Conservation (phyloP, 148 eudicot genomes). For the Persicaria tinctoria region DNA sequence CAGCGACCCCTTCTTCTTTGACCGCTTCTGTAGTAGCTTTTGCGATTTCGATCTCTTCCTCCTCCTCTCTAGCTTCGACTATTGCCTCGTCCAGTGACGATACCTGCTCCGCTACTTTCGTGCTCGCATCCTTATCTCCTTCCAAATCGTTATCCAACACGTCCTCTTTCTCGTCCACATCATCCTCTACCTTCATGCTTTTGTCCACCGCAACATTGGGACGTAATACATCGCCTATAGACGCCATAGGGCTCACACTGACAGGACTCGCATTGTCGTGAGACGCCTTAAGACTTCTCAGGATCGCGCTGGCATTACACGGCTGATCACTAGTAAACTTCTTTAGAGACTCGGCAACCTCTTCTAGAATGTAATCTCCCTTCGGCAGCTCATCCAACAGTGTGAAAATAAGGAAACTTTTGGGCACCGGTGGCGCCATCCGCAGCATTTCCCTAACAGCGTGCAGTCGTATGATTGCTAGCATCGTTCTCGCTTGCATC, state of each 20-base stretch:
- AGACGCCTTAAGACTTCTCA: conserved; percentile 46
- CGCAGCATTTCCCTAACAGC: conserved; percentile 88
- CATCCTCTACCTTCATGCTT: conserved; percentile 18
- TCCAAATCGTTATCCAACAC: conserved; percentile 12
- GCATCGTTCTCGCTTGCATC: conserved; percentile 73
- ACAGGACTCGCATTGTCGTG: conserved; percentile 11
- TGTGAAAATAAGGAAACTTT: conserved; percentile 66
- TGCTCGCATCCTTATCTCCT: conserved; percentile 15
- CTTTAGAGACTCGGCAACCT: conserved; percentile 62
- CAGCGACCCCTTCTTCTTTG: conserved; percentile 75
- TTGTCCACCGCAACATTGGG: not conserved
- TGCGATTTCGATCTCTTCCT: conserved; percentile 52
- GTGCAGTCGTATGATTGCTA: conserved; percentile 76
- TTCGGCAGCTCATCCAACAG: conserved; percentile 75
- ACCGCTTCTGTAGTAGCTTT: conserved; percentile 64
- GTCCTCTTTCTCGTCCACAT: not conserved
- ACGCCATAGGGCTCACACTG: not conserved
- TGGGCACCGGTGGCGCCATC: conserved; percentile 80
- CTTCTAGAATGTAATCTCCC: conserved; percentile 75
- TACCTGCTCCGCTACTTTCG: conserved; percentile 25
- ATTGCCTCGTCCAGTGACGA: conserved; percentile 51
- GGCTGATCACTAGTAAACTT: conserved; percentile 34
- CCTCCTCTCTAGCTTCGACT: conserved; percentile 59
- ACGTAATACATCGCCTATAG: not conserved
- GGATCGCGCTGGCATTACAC: conserved; percentile 69